Base-by-base conservation (phyloP, 495 filamentous ascomycete genomes). In the Xylaria venustula region DNA sequence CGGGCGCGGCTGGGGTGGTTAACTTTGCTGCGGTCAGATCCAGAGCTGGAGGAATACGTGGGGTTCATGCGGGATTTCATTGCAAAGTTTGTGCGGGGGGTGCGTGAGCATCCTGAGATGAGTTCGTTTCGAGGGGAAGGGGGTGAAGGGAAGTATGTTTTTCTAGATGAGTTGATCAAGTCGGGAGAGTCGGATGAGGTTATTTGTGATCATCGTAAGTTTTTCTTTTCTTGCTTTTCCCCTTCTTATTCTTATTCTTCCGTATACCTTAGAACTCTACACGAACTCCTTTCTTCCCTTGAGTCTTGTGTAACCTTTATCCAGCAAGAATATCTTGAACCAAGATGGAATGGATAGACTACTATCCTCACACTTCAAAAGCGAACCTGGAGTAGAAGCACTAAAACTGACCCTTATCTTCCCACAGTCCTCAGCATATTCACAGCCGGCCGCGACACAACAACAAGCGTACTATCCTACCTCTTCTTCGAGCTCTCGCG, bases 401-500 rank as follows among this genome's bases (percentile, higher is more conserved):
- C 30, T 34, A 34, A 34, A 4, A 34, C 30, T 34, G 5, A 34
- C 30, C 4, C 30, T 34, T 34, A 4, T 11, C 37, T 3, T 34
- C 37, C 7, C 9, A 11, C 36, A 61, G 58, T 61, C 28, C 49
- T 61, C 28, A 61, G 58, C 32, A 61, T 61, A 17, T 61, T 61
- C 49, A 61, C 58, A 3, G 87, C 71, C 45, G 89, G 71, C 1
- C 76, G 85, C 49, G 87, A 89, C 62, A 88, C 87, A 2, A 88
- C 85, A 0, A 85, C 86, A 2, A 73, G 74, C 32, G 73, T 82
- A 1, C 72, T 91, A 3, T 79, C 81, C 17, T 84, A 83, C 12
- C 75, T 80, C 1, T 89, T 91, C 68, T 86, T 83, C 62, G 82
- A 82, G 49, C 78, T 91, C 0, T 77, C 87, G 0, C 78, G 84